These are phyloP conservation scores for Colletotrichum phormii DNA, from an alignment of 2,329 filamentous ascomycete genomes.

Conservation along the genomic window DNA sequence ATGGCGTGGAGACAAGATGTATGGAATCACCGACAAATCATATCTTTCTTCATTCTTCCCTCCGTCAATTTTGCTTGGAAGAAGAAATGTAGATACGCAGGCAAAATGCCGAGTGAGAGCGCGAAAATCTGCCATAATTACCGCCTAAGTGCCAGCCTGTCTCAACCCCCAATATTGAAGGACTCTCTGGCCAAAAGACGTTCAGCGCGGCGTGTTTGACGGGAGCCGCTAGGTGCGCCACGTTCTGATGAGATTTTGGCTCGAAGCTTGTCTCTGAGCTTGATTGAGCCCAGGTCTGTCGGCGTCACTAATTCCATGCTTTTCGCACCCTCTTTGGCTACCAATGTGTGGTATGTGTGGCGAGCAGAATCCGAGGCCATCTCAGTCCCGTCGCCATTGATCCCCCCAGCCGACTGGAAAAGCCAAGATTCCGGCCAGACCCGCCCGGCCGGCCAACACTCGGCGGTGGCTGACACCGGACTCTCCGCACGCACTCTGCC, in stretches of 20 bases:
- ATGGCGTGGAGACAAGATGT: no score
- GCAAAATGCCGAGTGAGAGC: not conserved
- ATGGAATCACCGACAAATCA: not conserved
- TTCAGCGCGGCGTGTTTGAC: not conserved
- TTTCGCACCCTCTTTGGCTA: not conserved
- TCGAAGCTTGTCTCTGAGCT: not conserved
- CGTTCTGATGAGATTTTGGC: not conserved
- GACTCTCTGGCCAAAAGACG: not conserved
- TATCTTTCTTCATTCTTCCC: not conserved
- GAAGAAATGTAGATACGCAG: not conserved
- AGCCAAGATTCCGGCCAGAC: not conserved
- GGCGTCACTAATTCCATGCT: not conserved
- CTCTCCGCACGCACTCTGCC: not conserved
- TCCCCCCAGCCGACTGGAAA: not conserved
- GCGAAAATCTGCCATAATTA: not conserved
- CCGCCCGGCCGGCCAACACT: not conserved
- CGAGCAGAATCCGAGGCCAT: no score
- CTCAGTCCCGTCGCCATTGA: not conserved
- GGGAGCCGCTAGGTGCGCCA: not conserved
- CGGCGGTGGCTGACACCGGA: no score
- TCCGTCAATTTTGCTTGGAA: not conserved
- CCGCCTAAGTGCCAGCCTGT: not conserved
- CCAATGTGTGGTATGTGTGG: no score
- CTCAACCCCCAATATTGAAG: not conserved
- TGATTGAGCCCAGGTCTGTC: not conserved